phyloP scores from a whole-genome alignment of 2,329 filamentous ascomycete genomes.

The Ascochyta lentis region DNA sequence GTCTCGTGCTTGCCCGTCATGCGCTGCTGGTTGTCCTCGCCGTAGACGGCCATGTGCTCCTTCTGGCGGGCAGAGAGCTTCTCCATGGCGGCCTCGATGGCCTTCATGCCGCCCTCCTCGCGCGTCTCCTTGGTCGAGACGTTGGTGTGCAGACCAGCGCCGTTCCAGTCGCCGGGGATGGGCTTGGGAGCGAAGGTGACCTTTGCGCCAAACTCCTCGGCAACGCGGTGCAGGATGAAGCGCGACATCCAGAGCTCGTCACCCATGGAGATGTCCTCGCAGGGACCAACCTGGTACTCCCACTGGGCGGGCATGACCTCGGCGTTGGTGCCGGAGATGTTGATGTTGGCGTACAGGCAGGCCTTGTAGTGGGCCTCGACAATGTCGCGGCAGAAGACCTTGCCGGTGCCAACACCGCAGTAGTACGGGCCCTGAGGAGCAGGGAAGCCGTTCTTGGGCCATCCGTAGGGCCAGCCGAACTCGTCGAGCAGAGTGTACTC shows the following conservation, averaged over 20 bases:
- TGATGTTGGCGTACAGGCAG: conserved; percentile 85
- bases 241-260: conserved; percentile 96
- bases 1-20: conserved; percentile 96
- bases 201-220: conserved; percentile 95
- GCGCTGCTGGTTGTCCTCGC: conserved; percentile 93
- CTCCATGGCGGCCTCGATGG: conserved; percentile 79
- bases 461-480: conserved; percentile 89
- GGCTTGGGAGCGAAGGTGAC: conserved; percentile 97
- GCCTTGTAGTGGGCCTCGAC: conserved; percentile 94
- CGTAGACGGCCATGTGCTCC: conserved; percentile 82
- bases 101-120: conserved; percentile 90
- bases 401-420: conserved; percentile 96
- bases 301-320: conserved; percentile 98
- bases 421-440: conserved; percentile 95
- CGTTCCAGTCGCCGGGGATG: conserved; percentile 96
- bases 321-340: conserved; percentile 98
- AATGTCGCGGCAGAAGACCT: conserved; percentile 97
- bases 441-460: conserved; percentile 86
- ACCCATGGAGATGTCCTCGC: conserved; percentile 84
- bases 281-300: conserved; percentile 97
- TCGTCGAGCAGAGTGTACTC: conserved; percentile 94
- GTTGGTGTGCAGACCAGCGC: conserved; percentile 91
- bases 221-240: conserved; percentile 87
- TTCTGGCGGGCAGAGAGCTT: conserved; percentile 58
- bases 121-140: conserved; percentile 92